These are phyloP conservation scores for Xerocomus potaroensis DNA, from an alignment of 768 basidiomycete genomes.

Conservation along the genomic window DNA sequence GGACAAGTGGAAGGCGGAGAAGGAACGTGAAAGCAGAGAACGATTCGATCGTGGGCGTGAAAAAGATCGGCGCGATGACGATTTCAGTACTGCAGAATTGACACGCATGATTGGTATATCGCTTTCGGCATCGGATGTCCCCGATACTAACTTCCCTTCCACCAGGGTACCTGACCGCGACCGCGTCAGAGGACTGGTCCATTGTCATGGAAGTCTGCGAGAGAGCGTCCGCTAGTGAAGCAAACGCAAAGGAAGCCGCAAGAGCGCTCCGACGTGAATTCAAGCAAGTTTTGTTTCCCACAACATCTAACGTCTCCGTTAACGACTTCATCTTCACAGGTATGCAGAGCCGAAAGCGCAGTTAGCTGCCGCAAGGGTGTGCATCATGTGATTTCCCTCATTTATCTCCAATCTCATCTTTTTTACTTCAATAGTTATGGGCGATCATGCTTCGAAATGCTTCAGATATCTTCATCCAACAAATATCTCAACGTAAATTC, in stretches of 20 bases:
- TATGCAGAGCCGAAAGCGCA: slow-evolving; percentile 74
- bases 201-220: slow-evolving; percentile 86
- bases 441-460: slow-evolving; percentile 86
- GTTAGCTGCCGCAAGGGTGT: slow-evolving; percentile 69
- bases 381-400: slow-evolving; percentile 21
- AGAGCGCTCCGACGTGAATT: slow-evolving; percentile 81
- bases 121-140: neutral
- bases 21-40: slow-evolving; percentile 34
- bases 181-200: slow-evolving; percentile 76
- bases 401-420: slow-evolving; percentile 2
- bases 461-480: slow-evolving; percentile 62
- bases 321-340: slow-evolving; percentile 32
- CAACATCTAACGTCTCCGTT: slow-evolving; percentile 6
- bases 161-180: slow-evolving; percentile 69
- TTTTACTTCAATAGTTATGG: slow-evolving; percentile 56
- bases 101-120: slow-evolving; percentile 67
- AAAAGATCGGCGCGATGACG: slow-evolving; percentile 35
- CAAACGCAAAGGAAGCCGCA: slow-evolving; percentile 78
- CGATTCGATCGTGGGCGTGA: slow-evolving; percentile 27
- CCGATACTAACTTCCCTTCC: neutral
- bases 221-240: slow-evolving; percentile 65
- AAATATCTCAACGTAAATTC: slow-evolving; percentile 73
- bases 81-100: slow-evolving; percentile 48
- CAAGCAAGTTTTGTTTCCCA: slow-evolving; percentile 47
- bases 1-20: slow-evolving; percentile 29